Conservation (phyloP, 2,329 filamentous ascomycete genomes). For the Alternaria triticina region DNA sequence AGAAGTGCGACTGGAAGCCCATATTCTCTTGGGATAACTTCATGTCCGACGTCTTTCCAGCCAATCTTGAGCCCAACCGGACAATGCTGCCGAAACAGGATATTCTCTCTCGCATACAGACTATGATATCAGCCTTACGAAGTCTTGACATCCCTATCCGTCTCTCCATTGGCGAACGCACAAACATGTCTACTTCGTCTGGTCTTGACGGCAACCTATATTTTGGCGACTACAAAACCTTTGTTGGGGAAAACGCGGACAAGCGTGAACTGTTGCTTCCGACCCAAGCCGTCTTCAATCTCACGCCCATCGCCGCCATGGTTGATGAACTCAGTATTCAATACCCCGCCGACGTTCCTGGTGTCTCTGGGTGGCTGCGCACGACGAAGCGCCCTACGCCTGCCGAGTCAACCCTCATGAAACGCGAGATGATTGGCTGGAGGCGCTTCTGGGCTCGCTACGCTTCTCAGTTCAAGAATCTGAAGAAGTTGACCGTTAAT, state of each 20-base stretch:
- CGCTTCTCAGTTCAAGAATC: slow-evolving; percentile 41
- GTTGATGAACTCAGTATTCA: slow-evolving; percentile 47
- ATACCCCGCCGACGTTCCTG: slow-evolving; percentile 42
- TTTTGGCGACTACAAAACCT: slow-evolving; percentile 45
- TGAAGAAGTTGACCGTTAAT: slow-evolving; percentile 43
- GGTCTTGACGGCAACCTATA: slow-evolving; percentile 43
- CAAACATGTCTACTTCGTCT: slow-evolving; percentile 30
- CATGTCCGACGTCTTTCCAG: slow-evolving; percentile 48
- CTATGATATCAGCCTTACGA: slow-evolving; percentile 38
- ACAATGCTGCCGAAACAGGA: slow-evolving; percentile 41
- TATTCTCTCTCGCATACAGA: slow-evolving; percentile 37
- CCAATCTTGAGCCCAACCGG: slow-evolving; percentile 38
- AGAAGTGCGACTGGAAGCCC: slow-evolving; percentile 43
- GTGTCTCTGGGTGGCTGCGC: slow-evolving; percentile 36
- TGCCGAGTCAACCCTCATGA: slow-evolving; percentile 36
- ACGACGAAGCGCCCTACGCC: slow-evolving; percentile 26
- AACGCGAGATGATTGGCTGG: slow-evolving; percentile 44
- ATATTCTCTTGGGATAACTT: slow-evolving; percentile 43
- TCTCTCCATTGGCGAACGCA: slow-evolving; percentile 42
- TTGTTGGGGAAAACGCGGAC: slow-evolving; percentile 32
- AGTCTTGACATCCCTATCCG: slow-evolving; percentile 42
- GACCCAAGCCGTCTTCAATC: slow-evolving; percentile 43
- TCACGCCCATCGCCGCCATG: slow-evolving; percentile 40
- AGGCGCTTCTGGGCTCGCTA: slow-evolving; percentile 46
- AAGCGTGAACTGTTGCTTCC: slow-evolving; percentile 36